Evolutionary conservation across 176 grass and related monocot genomes (phyloP).

Genomic region (Raddia distichophylla): DNA sequence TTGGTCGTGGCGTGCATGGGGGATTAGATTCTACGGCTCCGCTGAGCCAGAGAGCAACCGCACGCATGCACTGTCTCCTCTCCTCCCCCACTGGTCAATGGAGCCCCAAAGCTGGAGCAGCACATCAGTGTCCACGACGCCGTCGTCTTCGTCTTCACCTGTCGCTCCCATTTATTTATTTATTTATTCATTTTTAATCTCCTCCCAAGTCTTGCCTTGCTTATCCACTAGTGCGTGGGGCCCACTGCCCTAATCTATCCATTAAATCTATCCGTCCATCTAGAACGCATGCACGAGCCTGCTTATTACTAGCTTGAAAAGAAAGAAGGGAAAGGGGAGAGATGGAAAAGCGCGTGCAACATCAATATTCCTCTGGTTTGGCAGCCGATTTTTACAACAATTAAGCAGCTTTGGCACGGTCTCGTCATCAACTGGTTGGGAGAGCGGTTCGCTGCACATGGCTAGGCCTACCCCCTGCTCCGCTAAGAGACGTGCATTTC

Average conservation of each 20-base stretch:
- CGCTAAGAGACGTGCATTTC: background rate
- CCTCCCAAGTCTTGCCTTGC: background rate
- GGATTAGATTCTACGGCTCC: too few relatives aligned
- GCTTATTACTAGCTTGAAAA: background rate
- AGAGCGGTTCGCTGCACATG: conserved; percentile 34
- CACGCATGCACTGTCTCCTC: background rate
- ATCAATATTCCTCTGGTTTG: conserved; percentile 1
- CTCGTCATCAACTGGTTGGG: background rate
- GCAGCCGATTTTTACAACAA: background rate
- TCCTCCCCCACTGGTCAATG: background rate
- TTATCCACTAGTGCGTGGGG: background rate
- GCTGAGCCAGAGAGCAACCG: too few relatives aligned
- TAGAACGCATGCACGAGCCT: background rate
- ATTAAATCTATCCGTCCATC: background rate
- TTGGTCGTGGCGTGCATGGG: too few relatives aligned
- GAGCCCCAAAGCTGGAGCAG: conserved; percentile 32
- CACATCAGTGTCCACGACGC: background rate
- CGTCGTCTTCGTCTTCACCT: background rate
- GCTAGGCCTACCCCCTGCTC: conserved; percentile 13
- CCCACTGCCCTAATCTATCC: background rate
- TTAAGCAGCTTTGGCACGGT: background rate
- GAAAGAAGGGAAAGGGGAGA: too few relatives aligned
- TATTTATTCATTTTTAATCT: background rate
- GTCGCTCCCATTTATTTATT: background rate
- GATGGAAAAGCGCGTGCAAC: background rate